A percentile compares a stretch with the other conserved stretches of the same genome.
Conservation (phyloP, 139 green algal species). For the Eudorina sp. region DNA sequence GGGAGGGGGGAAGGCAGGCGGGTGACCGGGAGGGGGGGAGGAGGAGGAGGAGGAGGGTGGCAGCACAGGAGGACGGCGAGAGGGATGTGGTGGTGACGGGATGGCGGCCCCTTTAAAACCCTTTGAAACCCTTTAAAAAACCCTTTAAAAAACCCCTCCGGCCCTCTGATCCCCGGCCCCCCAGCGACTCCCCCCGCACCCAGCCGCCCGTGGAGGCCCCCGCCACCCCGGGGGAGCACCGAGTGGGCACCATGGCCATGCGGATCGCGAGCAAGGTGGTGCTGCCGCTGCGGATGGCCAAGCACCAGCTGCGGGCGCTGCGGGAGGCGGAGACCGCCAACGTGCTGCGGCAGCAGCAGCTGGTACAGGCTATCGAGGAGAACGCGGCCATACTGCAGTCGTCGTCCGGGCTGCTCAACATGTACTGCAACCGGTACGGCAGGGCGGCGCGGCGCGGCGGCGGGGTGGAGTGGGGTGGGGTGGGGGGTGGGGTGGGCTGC, state of each 20-base stretch:
- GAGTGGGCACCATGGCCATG: conserved; percentile 21
- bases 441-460: not conserved
- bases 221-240: conserved; percentile 4
- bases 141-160: too few species aligned
- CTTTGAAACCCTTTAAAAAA: too few species aligned
- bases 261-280: not conserved
- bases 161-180: too few species aligned
- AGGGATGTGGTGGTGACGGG: too few species aligned
- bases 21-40: too few species aligned
- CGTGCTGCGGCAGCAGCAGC: conserved; percentile 37
- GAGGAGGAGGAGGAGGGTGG: too few species aligned
- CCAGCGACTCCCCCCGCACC: not conserved
- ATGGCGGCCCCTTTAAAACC: too few species aligned
- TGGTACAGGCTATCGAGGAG: conserved; percentile 33
- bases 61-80: too few species aligned
- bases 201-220: not conserved
- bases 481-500: not conserved
- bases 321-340: conserved; percentile 26
- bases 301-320: conserved; percentile 1
- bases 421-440: conserved; percentile 44
- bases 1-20: too few species aligned
- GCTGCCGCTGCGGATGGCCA: not conserved
- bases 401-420: conserved; percentile 8
- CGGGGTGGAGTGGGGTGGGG: not conserved
- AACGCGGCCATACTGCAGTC: not conserved